Percentiles rank a stretch among this genome's conserved stretches.
Evolutionary conservation across 164 flowering plant genomes (phyloP).

Genomic region (Nymphaea thermarum): DNA sequence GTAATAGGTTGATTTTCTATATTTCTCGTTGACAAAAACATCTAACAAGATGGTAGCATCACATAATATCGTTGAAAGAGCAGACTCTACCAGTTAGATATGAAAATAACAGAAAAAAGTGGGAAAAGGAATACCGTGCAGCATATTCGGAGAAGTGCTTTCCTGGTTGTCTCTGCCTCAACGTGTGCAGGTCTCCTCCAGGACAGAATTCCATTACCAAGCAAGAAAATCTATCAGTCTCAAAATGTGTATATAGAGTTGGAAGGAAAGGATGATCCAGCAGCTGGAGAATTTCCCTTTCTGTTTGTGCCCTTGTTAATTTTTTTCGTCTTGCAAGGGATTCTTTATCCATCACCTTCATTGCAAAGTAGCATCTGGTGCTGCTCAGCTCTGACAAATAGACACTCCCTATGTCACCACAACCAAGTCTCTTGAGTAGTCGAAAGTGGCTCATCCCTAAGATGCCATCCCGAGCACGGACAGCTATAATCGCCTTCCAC

Average conservation of each 20-base stretch:
- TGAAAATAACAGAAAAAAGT: neutral
- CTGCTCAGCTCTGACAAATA: constrained; percentile 42
- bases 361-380: constrained; percentile 42
- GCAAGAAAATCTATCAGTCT: constrained; percentile 52
- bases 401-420: constrained; percentile 70
- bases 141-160: constrained; percentile 60
- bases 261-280: constrained; percentile 82
- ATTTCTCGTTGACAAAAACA: no score
- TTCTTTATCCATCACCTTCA: constrained; percentile 81
- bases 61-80: no score
- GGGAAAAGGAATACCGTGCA: constrained; percentile 39
- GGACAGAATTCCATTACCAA: constrained; percentile 80
- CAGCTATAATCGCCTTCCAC: constrained; percentile 91
- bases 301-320: constrained; percentile 61
- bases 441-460: constrained; percentile 91
- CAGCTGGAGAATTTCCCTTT: constrained; percentile 58
- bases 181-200: constrained; percentile 82
- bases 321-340: constrained; percentile 61
- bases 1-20: no score
- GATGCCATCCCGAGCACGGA: constrained; percentile 72
- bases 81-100: no score
- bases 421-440: constrained; percentile 51
- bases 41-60: no score
- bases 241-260: constrained; percentile 50
- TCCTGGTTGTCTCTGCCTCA: constrained; percentile 62